Percentiles rank a stretch among this genome's conserved stretches.
Conservation (phyloP, 768 basidiomycete genomes). For the Kwoniella dendrophila region DNA sequence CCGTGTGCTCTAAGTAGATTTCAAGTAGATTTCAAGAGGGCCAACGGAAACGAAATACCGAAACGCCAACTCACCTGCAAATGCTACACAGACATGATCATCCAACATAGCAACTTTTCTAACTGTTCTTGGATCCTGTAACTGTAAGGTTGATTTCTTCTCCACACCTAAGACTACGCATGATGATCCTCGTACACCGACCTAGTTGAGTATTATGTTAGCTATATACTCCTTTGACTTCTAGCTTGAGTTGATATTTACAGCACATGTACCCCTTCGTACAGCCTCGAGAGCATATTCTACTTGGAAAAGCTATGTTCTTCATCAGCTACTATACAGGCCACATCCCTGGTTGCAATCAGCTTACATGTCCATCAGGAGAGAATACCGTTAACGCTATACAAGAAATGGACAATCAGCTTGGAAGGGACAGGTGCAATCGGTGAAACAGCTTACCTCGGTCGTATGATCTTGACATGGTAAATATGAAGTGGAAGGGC, state of each 20-base stretch:
- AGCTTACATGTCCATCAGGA: slow-evolving; percentile 86
- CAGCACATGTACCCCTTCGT: slow-evolving; percentile 93
- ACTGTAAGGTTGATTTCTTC: slow-evolving; percentile 96
- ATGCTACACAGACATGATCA: slow-evolving; percentile 94
- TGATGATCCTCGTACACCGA: slow-evolving; percentile 91
- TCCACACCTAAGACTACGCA: slow-evolving; percentile 97
- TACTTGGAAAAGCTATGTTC: slow-evolving; percentile 64
- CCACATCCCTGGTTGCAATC: too few relatives aligned
- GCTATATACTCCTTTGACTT: neutral
- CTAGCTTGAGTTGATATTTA: slow-evolving; percentile 56
- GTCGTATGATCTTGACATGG: slow-evolving; percentile 84
- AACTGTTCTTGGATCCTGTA: slow-evolving; percentile 97
- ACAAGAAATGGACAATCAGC: slow-evolving; percentile 7
- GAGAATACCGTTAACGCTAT: slow-evolving; percentile 95
- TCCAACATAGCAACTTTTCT: slow-evolving; percentile 98
- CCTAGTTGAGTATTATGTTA: slow-evolving; percentile 60
- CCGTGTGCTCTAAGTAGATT: too few relatives aligned
- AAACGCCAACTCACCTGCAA: slow-evolving; percentile 76
- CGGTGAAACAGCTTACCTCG: too few relatives aligned
- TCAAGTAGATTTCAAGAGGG: too few relatives aligned
- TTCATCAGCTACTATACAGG: neutral
- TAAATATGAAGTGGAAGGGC: neutral
- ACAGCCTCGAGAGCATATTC: slow-evolving; percentile 99
- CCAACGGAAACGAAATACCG: too few relatives aligned
- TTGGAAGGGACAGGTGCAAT: too few relatives aligned